These are phyloP conservation scores for Pichia membranifaciens DNA, from an alignment of 805 yeast genomes.

Conservation along the genomic window DNA sequence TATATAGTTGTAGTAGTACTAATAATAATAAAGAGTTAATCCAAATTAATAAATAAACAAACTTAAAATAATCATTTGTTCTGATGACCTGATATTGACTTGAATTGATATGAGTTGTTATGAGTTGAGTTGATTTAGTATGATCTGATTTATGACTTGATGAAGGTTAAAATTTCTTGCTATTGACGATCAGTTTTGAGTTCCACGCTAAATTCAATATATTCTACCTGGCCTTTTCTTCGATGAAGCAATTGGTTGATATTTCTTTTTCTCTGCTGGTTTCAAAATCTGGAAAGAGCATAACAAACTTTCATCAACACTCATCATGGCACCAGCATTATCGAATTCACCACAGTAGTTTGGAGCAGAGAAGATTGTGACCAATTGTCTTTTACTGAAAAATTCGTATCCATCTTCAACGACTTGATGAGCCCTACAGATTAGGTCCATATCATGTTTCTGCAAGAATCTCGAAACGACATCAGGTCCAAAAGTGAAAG, in stretches of 20 bases:
- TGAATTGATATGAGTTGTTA: no score
- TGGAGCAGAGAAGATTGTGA: slow-evolving; percentile 93
- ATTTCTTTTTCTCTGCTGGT: slow-evolving; percentile 95
- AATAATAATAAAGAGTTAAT: no score
- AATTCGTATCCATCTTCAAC: slow-evolving; percentile 99
- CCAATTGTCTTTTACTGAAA: slow-evolving; percentile 91
- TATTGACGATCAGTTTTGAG: background rate
- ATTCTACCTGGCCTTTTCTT: slow-evolving; percentile 14
- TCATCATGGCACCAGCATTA: slow-evolving; percentile 99
- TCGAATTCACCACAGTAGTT: slow-evolving; percentile 99
- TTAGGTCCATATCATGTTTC: slow-evolving; percentile 95
- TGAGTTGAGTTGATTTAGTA: no score
- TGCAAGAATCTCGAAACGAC: slow-evolving; percentile 94
- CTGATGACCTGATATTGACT: no score
- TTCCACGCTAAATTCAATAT: slow-evolving; percentile 2
- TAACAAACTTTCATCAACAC: slow-evolving; percentile 90
- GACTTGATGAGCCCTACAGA: slow-evolving; percentile 98
- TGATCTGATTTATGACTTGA: no score
- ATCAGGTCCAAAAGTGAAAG: slow-evolving; percentile 99
- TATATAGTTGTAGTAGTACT: no score
- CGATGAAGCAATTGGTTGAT: slow-evolving; percentile 19
- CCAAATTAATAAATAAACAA: background rate
- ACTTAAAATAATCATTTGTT: no score
- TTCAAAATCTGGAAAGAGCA: slow-evolving; percentile 96
- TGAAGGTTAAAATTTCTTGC: no score